These are phyloP conservation scores for Colletotrichum incanum DNA, from an alignment of 2,329 filamentous ascomycete genomes.

Conservation along the genomic window DNA sequence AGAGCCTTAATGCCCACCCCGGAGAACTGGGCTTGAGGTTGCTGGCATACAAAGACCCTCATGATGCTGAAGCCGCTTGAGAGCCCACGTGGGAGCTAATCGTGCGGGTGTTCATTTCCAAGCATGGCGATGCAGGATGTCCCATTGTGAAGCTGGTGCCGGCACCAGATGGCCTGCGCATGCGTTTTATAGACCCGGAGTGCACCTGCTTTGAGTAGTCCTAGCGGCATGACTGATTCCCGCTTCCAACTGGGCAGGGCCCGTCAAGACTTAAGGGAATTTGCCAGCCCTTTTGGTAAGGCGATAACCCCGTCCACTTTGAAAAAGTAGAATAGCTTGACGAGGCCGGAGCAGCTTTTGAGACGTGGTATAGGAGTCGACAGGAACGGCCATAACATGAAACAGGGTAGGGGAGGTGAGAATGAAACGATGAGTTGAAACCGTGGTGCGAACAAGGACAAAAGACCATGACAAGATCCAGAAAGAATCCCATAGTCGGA, in stretches of 20 bases:
- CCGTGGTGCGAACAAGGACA: not conserved
- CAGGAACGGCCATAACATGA: not conserved
- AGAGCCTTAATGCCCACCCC: too few species aligned
- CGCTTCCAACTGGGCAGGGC: not conserved
- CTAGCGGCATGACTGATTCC: not conserved
- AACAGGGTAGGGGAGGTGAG: not conserved
- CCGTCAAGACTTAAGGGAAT: not conserved
- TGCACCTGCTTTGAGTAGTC: not conserved
- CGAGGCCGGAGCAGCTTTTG: not conserved
- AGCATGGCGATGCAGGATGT: not conserved
- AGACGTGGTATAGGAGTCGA: not conserved
- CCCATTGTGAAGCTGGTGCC: not conserved
- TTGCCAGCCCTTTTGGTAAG: not conserved
- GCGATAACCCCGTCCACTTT: not conserved
- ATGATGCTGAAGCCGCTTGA: not conserved
- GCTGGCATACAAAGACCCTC: not conserved
- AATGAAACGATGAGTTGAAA: too few species aligned
- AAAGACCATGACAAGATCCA: too few species aligned
- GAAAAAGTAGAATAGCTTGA: not conserved
- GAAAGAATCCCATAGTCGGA: too few species aligned
- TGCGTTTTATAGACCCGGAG: not conserved
- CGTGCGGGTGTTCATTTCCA: not conserved
- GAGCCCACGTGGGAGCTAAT: not conserved
- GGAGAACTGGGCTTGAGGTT: too few species aligned
- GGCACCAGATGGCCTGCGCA: not conserved